These are phyloP conservation scores for Phytophthora sp. DNA, from an alignment of 352 stramenopile species.

Conservation along the genomic window DNA sequence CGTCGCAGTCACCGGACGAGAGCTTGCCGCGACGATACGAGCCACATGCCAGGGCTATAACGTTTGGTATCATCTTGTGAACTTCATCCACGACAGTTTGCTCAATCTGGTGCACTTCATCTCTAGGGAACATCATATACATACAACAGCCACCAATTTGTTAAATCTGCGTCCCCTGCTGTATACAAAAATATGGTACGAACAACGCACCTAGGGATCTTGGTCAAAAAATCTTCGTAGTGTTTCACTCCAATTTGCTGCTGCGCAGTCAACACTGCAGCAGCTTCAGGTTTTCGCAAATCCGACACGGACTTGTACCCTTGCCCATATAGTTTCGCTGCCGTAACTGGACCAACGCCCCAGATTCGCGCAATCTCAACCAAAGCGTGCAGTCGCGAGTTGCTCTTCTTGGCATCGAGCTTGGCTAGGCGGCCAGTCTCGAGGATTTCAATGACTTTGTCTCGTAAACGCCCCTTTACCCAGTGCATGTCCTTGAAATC, in stretches of 20 bases:
- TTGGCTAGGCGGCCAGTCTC: slow-evolving; percentile 80
- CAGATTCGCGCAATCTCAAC: slow-evolving; percentile 77
- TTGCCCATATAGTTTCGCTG: slow-evolving; percentile 75
- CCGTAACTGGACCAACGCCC: slow-evolving; percentile 80
- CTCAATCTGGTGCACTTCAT: slow-evolving; percentile 79
- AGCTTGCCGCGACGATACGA: slow-evolving; percentile 82
- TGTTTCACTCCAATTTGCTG: slow-evolving; percentile 84
- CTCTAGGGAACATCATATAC: slow-evolving; percentile 36
- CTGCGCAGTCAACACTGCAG: slow-evolving; percentile 55
- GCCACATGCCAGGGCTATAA: slow-evolving; percentile 68
- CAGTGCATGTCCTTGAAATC: slow-evolving; percentile 72
- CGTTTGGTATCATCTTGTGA: slow-evolving; percentile 65
- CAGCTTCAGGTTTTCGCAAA: slow-evolving; percentile 46
- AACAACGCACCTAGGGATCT: slow-evolving; percentile 61
- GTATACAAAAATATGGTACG: not conserved
- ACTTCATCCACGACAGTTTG: slow-evolving; percentile 75
- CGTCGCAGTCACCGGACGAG: slow-evolving; percentile 76
- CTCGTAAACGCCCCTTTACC: slow-evolving; percentile 69
- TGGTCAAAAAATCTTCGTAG: slow-evolving; percentile 81
- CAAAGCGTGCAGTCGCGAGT: slow-evolving; percentile 58
- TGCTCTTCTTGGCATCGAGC: slow-evolving; percentile 81
- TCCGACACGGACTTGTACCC: slow-evolving; percentile 73
- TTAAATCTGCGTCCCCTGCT: not conserved
- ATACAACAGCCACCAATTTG: not conserved
- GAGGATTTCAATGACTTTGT: slow-evolving; percentile 79